Evolutionary conservation across 2,329 filamentous ascomycete species (phyloP).

Genomic region (Ophiostoma angusticollis): DNA sequence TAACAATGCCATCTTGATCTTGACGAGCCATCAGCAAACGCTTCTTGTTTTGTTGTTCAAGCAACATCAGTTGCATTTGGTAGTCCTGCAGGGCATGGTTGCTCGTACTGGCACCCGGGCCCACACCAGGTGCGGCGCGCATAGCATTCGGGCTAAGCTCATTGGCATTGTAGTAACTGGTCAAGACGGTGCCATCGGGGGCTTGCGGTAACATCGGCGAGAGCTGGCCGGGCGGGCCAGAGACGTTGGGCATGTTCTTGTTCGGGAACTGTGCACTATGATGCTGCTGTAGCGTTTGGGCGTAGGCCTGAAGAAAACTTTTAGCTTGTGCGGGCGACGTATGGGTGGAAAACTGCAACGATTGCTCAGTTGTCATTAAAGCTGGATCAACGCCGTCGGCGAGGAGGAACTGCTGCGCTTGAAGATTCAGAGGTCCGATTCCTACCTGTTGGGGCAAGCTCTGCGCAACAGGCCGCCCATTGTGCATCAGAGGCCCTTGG

Average conservation of each 20-base stretch:
- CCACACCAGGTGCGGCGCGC: constrained; percentile 38
- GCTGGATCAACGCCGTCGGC: constrained; percentile 63
- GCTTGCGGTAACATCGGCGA: constrained; percentile 72
- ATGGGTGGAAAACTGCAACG: constrained; percentile 46
- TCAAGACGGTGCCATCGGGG: constrained; percentile 47
- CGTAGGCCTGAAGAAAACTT: constrained; percentile 79
- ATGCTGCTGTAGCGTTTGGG: constrained; percentile 70
- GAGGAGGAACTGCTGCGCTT: constrained; percentile 48
- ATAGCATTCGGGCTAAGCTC: constrained; percentile 49
- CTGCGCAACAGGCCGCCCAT: constrained; percentile 54
- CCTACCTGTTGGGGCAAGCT: constrained; percentile 62
- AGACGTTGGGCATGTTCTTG: constrained; percentile 64
- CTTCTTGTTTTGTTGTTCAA: constrained; percentile 83
- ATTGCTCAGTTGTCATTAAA: constrained; percentile 62
- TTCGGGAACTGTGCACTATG: constrained; percentile 70
- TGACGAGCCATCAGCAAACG: constrained; percentile 71
- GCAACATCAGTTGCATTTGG: constrained; percentile 73
- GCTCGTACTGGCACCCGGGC: constrained; percentile 40
- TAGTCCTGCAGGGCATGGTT: constrained; percentile 79
- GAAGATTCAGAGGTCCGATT: constrained; percentile 33
- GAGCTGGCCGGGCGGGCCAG: constrained; percentile 60
- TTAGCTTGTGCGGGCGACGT: constrained; percentile 58
- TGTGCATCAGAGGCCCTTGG: constrained; percentile 57
- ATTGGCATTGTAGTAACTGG: constrained; percentile 48
- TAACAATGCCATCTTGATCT: constrained; percentile 56